Evolutionary conservation across 2,329 filamentous ascomycete genomes (phyloP).

Genomic region (Teratosphaeria viscida): DNA sequence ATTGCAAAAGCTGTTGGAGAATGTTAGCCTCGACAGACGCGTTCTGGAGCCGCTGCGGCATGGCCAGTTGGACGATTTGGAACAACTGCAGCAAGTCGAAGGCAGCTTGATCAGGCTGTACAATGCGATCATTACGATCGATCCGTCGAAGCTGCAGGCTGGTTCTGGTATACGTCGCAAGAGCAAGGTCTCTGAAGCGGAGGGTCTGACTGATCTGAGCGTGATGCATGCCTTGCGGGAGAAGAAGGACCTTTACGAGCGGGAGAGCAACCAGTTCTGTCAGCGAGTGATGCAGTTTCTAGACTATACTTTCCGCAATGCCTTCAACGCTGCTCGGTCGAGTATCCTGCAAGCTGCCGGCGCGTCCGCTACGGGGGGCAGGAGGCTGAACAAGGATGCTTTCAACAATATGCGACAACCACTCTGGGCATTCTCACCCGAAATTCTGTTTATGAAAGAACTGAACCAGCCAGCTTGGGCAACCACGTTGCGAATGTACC

Average conservation of each 20-base stretch:
- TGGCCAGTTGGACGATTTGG: constrained; percentile 60
- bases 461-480: constrained; percentile 76
- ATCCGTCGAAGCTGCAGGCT: constrained; percentile 50
- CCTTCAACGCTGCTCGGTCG: constrained; percentile 47
- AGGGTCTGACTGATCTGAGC: constrained; percentile 50
- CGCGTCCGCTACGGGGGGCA: constrained; percentile 29
- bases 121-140: constrained; percentile 87
- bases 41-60: constrained; percentile 65
- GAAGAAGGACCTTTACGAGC: constrained; percentile 80
- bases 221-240: constrained; percentile 91
- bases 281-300: constrained; percentile 73
- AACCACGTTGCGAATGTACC: constrained; percentile 67
- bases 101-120: constrained; percentile 68
- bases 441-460: constrained; percentile 81
- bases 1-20: constrained; percentile 77
- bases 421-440: constrained; percentile 78
- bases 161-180: constrained; percentile 24
- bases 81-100: constrained; percentile 70
- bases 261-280: constrained; percentile 67
- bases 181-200: constrained; percentile 1
- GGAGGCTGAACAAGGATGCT: constrained; percentile 53
- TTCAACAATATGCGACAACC: constrained; percentile 62
- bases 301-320: constrained; percentile 66
- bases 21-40: constrained; percentile 71
- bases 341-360: constrained; percentile 20